A percentile compares a stretch with the other conserved stretches of the same genome.
Conservation (phyloP, 768 basidiomycete species). For the Pleurotus giganteus region DNA sequence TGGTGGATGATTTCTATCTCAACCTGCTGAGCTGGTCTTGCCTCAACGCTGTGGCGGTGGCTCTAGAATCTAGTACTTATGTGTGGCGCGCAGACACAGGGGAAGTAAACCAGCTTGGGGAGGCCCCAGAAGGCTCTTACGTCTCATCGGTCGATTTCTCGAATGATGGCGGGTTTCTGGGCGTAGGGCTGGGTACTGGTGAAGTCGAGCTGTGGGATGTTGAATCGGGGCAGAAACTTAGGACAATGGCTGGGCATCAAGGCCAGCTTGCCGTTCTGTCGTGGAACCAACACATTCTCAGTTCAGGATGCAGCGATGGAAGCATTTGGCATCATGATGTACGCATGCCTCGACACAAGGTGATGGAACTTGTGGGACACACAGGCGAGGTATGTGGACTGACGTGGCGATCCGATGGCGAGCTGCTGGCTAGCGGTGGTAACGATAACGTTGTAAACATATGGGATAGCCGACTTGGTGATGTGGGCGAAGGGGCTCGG, state of each 20-base stretch:
- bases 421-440: slow-evolving; percentile 90
- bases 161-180: slow-evolving; percentile 77
- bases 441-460: slow-evolving; percentile 98
- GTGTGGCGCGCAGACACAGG: slow-evolving; percentile 95
- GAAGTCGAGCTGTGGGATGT: slow-evolving; percentile 96
- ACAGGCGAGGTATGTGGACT: slow-evolving; percentile 92
- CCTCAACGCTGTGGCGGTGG: slow-evolving; percentile 87
- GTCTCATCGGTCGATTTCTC: slow-evolving; percentile 80
- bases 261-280: slow-evolving; percentile 80
- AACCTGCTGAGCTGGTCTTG: slow-evolving; percentile 91
- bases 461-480: slow-evolving; percentile 85
- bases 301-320: slow-evolving; percentile 89
- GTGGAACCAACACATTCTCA: slow-evolving; percentile 87
- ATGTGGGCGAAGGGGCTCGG: slow-evolving; percentile 47
- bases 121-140: slow-evolving; percentile 73
- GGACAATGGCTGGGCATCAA: slow-evolving; percentile 90
- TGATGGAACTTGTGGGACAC: slow-evolving; percentile 88
- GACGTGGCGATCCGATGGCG: slow-evolving; percentile 85
- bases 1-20: slow-evolving; percentile 95
- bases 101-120: slow-evolving; percentile 71
- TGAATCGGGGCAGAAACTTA: slow-evolving; percentile 70
- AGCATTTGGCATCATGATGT: slow-evolving; percentile 98
- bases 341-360: slow-evolving; percentile 80
- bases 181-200: slow-evolving; percentile 76
- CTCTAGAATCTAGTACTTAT: slow-evolving; percentile 82